Base-by-base conservation (phyloP, 192 early-diverging fungal genomes). In the Coemansia sp. region DNA sequence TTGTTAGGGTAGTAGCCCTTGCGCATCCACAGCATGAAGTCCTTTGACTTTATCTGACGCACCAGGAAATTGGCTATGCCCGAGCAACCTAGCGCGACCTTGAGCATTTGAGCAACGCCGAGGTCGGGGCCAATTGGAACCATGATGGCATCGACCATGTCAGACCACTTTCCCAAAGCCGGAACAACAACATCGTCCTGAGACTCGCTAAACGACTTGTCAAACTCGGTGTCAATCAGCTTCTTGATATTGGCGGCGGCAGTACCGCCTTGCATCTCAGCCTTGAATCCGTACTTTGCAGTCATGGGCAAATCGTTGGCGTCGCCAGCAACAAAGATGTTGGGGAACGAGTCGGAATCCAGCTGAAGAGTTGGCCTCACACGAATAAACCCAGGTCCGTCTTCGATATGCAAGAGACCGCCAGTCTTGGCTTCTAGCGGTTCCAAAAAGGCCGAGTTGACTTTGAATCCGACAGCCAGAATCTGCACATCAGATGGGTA, bases 311-410 rank as follows among this genome's bases (percentile, higher is more conserved):
- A 42, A 36, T 84, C 77, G 36, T 81, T 70, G 40, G 71, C 84
- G 39, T 89, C 88, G 33, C 88, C 88, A 1, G 85, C 59, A 1
- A 85, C 83, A 67, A 87, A 89, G 29, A 89, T 85, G 41, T 89
- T 72, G 14, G 78, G 74, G 59, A 87, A 77, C 31, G 41, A 39
- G 13, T 67, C 63, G 1, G 73, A 61, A 17, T 74, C 67, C 16
- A 89, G 35, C 71, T 89, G 88, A n/a, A 87, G 66, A 13, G 88
- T 89, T 7, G 78, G 78, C 9, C 67, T 62, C 46, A 89, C 85
- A 29, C 81, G 82, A 63, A 89, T 75, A 45, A 70, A 70, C 4
- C 69, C 64, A 1, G 48, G 51, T 0, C 63, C 51, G 0, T 51
- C 29, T 3, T 73, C 62, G 13, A 73, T 62, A 8, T 68, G 81